phyloP scores from a whole-genome alignment of 768 basidiomycete genomes.

The Neoboletus magnificus region DNA sequence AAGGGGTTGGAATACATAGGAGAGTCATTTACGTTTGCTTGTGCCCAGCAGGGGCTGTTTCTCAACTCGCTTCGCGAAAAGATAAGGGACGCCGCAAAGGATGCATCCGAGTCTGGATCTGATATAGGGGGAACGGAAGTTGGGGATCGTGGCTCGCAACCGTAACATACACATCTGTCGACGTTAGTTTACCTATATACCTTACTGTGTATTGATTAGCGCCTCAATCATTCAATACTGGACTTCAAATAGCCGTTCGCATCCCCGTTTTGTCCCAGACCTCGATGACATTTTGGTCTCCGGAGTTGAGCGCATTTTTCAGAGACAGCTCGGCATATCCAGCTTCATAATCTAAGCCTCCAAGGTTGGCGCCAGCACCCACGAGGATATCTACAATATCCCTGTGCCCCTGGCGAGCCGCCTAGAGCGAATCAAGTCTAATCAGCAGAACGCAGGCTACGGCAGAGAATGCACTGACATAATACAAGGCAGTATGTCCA shows the following conservation, averaged over 20 bases:
- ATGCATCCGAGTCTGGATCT: constrained; percentile 21
- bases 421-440: constrained; percentile 38
- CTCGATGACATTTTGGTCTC: constrained; percentile 43
- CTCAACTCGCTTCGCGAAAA: constrained; percentile 56
- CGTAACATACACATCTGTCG: background rate
- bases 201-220: constrained; percentile 10
- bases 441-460: background rate
- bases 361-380: constrained; percentile 70
- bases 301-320: constrained; percentile 34
- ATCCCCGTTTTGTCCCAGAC: constrained; percentile 59
- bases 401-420: constrained; percentile 68
- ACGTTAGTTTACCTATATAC: constrained; percentile 14
- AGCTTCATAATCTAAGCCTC: constrained; percentile 58
- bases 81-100: constrained; percentile 38
- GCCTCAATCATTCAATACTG: background rate
- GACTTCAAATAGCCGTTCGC: background rate
- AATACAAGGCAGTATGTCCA: constrained; percentile 83
- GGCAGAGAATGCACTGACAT: constrained; percentile 43
- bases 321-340: constrained; percentile 53
- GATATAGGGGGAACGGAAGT: constrained; percentile 27
- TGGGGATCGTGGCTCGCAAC: constrained; percentile 18
- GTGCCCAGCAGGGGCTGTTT: constrained; percentile 65
- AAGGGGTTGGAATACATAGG: constrained; percentile 59
- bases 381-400: constrained; percentile 61
- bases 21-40: constrained; percentile 64